phyloP scores from a whole-genome alignment of 2,329 filamentous ascomycete genomes.

The Talaromyces amestolkiae region DNA sequence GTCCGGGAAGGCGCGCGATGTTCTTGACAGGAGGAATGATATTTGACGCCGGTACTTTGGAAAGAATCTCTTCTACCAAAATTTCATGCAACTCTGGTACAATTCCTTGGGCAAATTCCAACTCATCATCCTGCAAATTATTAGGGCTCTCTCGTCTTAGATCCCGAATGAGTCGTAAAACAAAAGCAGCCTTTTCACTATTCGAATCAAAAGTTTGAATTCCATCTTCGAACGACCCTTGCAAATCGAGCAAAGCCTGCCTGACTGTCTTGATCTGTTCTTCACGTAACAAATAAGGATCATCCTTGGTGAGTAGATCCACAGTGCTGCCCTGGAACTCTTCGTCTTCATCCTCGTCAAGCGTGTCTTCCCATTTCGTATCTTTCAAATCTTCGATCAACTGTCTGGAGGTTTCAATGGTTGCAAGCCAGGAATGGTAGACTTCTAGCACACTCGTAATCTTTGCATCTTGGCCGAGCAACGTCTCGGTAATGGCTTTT shows the following conservation, averaged over 20 bases:
- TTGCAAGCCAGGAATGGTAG: slow-evolving; percentile 71
- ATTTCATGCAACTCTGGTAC: slow-evolving; percentile 64
- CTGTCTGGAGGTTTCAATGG: slow-evolving; percentile 55
- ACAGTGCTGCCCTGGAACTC: slow-evolving; percentile 35
- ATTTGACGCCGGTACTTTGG: slow-evolving; percentile 46
- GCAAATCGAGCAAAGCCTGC: slow-evolving; percentile 58
- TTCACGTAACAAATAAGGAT: slow-evolving; percentile 63
- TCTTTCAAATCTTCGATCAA: slow-evolving; percentile 36
- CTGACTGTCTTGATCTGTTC: slow-evolving; percentile 57
- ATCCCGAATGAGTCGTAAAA: slow-evolving; percentile 72
- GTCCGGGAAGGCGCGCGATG: slow-evolving; percentile 52
- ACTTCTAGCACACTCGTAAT: slow-evolving; percentile 61
- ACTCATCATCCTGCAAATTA: slow-evolving; percentile 38
- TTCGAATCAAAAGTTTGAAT: slow-evolving; percentile 46
- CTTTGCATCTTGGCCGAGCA: slow-evolving; percentile 69
- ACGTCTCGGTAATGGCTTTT: slow-evolving; percentile 63
- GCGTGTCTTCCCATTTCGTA: slow-evolving; percentile 37
- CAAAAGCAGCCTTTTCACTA: slow-evolving; percentile 58
- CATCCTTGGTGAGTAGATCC: slow-evolving; percentile 65
- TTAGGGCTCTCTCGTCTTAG: slow-evolving; percentile 64
- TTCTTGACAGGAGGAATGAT: slow-evolving; percentile 31
- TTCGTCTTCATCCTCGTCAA: slow-evolving; percentile 40
- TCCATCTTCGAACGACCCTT: slow-evolving; percentile 41
- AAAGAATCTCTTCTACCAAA: slow-evolving; percentile 56
- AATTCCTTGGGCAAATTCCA: slow-evolving; percentile 57